A percentile compares a stretch with the other conserved stretches of the same genome.
Conservation (phyloP, 768 basidiomycete genomes). For the Lepiota venenata region DNA sequence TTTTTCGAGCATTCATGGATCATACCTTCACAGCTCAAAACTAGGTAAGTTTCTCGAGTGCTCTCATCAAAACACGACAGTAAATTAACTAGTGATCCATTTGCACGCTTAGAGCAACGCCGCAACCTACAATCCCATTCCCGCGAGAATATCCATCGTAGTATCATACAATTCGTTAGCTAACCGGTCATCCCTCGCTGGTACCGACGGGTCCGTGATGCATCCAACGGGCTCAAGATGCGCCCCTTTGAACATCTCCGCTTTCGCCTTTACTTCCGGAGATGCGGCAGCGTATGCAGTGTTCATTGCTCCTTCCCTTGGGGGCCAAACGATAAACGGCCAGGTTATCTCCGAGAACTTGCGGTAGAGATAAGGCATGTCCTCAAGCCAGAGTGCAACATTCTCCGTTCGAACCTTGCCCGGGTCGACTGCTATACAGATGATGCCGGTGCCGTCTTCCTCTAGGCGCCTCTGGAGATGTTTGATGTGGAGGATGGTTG, state of each 20-base stretch:
- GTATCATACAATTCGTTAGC: constrained; percentile 37
- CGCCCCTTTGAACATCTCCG: constrained; percentile 30
- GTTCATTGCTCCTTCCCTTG: constrained; percentile 31
- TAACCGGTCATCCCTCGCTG: constrained; percentile 27
- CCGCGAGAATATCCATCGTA: constrained; percentile 28
- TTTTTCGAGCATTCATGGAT: no score
- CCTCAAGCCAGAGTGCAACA: constrained; percentile 10
- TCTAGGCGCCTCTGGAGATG: constrained; percentile 48
- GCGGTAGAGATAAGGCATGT: constrained; percentile 7
- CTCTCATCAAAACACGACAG: no score
- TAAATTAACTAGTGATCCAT: no score
- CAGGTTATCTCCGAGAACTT: constrained; percentile 11
- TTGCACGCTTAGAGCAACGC: no score
- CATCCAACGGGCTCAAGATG: constrained; percentile 33
- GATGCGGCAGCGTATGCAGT: constrained; percentile 38
- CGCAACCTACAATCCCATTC: constrained; percentile 16
- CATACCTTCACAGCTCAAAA: no score
- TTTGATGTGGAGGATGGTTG: constrained; percentile 44
- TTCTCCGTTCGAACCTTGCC: constrained; percentile 32
- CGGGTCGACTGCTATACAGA: constrained; percentile 38
- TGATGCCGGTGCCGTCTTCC: constrained; percentile 29
- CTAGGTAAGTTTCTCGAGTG: no score
- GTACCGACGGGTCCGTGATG: constrained; percentile 22
- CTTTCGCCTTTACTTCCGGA: constrained; percentile 26
- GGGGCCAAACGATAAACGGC: constrained; percentile 13